Percentiles rank a stretch among this genome's conserved stretches.
phyloP scores from a whole-genome alignment of 163 green algal genomes.

The Trebouxiophyceae sp. region DNA sequence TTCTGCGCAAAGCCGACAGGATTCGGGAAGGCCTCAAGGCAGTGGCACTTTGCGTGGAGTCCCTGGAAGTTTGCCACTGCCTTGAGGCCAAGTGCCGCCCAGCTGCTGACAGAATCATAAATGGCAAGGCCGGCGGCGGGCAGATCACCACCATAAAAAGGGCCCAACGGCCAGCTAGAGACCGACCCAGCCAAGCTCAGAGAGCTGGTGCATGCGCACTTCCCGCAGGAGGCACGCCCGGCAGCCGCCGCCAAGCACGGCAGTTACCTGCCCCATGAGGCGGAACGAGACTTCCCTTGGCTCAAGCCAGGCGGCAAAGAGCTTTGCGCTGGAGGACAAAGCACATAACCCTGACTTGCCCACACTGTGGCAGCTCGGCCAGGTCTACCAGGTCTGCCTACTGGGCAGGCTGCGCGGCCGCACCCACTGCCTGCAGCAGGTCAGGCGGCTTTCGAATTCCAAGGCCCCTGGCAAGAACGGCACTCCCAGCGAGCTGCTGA shows the following conservation, averaged over 20 bases:
- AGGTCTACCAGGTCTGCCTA: too few species aligned
- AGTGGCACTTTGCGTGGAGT: neutral
- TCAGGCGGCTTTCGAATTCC: slow-evolving; percentile 1
- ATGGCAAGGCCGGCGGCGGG: neutral
- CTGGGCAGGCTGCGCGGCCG: slow-evolving; percentile 2
- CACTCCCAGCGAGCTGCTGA: slow-evolving; percentile 23
- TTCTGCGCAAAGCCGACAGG: too few species aligned
- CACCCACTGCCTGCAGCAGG: neutral
- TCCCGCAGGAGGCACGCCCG: slow-evolving; percentile 7
- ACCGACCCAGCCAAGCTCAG: slow-evolving; percentile 1
- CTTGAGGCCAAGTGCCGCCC: neutral
- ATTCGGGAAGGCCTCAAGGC: too few species aligned
- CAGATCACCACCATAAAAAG: neutral
- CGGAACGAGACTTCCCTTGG: too few species aligned
- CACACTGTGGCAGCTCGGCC: too few species aligned
- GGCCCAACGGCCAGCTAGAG: neutral
- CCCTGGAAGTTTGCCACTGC: too few species aligned
- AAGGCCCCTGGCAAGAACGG: slow-evolving; percentile 19
- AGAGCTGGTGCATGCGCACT: neutral
- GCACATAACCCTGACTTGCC: too few species aligned
- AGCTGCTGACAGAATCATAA: slow-evolving; percentile 1
- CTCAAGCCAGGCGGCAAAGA: too few species aligned
- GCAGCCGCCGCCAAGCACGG: too few species aligned
- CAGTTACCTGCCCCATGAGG: too few species aligned
- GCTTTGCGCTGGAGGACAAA: too few species aligned